Evolutionary conservation across 2,329 filamentous ascomycete genomes (phyloP).

Genomic region (Cucurbitaria berberidis): DNA sequence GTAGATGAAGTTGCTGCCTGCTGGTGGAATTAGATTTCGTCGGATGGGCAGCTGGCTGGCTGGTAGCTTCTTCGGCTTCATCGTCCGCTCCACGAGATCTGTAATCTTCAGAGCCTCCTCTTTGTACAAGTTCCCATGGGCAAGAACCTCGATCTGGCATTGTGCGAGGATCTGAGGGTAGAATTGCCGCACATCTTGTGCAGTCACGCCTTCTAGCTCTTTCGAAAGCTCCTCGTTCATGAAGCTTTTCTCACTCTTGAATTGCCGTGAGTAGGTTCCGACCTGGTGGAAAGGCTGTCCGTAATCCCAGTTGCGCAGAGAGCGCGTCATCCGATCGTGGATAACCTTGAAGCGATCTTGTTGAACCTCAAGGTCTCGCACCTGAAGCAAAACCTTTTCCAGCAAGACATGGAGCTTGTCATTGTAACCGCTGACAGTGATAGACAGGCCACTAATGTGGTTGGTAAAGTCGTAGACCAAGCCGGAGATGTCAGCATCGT

Average conservation of each 20-base stretch:
- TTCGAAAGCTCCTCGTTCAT: constrained; percentile 79
- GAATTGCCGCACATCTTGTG: constrained; percentile 76
- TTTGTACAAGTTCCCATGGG: constrained; percentile 92
- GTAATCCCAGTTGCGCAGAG: constrained; percentile 84
- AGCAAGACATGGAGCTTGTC: constrained; percentile 92
- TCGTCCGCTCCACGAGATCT: constrained; percentile 76
- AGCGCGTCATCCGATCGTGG: constrained; percentile 80
- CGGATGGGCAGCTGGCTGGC: constrained; percentile 79
- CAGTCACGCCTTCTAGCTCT: constrained; percentile 76
- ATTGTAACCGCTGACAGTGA: constrained; percentile 89
- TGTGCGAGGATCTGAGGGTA: constrained; percentile 81
- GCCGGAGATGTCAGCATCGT: constrained; percentile 92
- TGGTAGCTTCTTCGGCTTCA: constrained; percentile 77
- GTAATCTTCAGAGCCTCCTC: constrained; percentile 89
- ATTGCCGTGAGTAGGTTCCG: constrained; percentile 79
- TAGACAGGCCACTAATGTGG: constrained; percentile 73
- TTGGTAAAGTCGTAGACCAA: constrained; percentile 80
- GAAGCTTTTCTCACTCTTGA: constrained; percentile 77
- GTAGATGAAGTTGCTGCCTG: constrained; percentile 83
- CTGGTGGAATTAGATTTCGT: constrained; percentile 77
- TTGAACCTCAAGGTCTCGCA: constrained; percentile 82
- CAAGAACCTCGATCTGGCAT: constrained; percentile 84
- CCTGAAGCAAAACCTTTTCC: constrained; percentile 83
- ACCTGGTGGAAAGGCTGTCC: constrained; percentile 90
- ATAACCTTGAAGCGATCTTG: constrained; percentile 90